Evolutionary conservation across 1,139 yeast species (phyloP).

Genomic region (Zhuliangozyma parablackwelliae): DNA sequence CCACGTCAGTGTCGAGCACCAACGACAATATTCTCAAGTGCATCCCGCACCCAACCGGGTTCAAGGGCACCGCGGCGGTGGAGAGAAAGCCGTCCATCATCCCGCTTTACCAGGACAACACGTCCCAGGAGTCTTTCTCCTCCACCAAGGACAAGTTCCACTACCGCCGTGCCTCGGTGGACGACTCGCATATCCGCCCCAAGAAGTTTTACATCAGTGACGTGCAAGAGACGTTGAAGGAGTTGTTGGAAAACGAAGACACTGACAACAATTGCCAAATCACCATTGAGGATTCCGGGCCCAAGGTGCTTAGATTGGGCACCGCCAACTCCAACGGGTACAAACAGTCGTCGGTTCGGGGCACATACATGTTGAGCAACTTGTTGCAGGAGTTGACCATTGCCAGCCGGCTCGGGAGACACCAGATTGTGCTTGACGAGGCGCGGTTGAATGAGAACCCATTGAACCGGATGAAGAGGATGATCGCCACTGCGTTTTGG

Average conservation of each 20-base stretch:
- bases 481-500: constrained; percentile 82
- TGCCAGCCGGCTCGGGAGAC: constrained; percentile 77
- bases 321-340: constrained; percentile 83
- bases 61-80: constrained; percentile 1
- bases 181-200: constrained; percentile 43
- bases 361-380: constrained; percentile 89
- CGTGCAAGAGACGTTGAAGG: constrained; percentile 67
- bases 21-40: constrained; percentile 2
- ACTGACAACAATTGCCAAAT: constrained; percentile 85
- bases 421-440: constrained; percentile 76
- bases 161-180: constrained; percentile 62
- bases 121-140: constrained; percentile 11
- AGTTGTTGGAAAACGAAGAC: constrained; percentile 73
- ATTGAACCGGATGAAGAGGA: constrained; percentile 68
- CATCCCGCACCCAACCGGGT: constrained; percentile 6
- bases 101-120: constrained; percentile 24
- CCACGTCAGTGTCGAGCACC: not conserved
- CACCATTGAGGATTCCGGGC: constrained; percentile 89
- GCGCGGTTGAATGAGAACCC: constrained; percentile 85
- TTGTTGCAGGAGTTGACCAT: constrained; percentile 84
- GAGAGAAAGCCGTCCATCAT: constrained; percentile 28
- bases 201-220: constrained; percentile 69
- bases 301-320: constrained; percentile 80
- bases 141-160: constrained; percentile 11
- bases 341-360: constrained; percentile 69